Evolutionary conservation across 2,329 filamentous ascomycete species (phyloP), one percentile per base, ranked within the genome.

Genomic region (Aspergillus sp.): DNA sequence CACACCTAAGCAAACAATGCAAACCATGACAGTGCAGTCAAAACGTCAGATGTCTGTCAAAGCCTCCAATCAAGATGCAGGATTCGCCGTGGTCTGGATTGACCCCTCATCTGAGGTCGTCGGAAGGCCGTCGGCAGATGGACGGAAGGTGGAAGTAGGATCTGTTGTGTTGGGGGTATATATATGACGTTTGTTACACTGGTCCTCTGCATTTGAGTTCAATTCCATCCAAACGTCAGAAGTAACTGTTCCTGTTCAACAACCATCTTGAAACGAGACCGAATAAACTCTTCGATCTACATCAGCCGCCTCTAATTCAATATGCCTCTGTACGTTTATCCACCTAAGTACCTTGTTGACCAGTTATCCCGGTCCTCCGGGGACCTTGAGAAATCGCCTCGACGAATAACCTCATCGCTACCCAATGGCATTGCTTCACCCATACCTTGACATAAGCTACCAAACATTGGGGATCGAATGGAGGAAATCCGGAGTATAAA

Each of bases 301-400:
- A 46, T 46, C 23, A 33, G 15, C 12, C 35, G 35, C 37, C 27
- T 19, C 45, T 19, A n/a, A 19, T 23, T 17, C 15, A 63, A 53
- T 3, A 64, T 66, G 64, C 66, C 64, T 4, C 63, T 69, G 64
- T 64, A 66, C 49, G 62, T 45, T 35, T 7, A 27, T 15, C 15
- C 43, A 39, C 17, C 31, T n/a, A 21, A 6, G 4, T 43, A n/a
- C 39, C 19, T 15, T 33, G 14, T 11, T 31, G 23, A 8, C 14
- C 44, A 27, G 14, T n/a, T 9, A 11, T 24, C 6, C 27, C 24
- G 4, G 19, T 9, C 15, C 2, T 9, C 31, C 27, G 24, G 44
- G 52, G 40, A 55, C 52, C 53, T 48, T 44, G 53, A 43, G 27
- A 33, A 19, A 50, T 37, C 46, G 3, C 27, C 19, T 27, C 27